Base-by-base conservation (phyloP, 1,284 basidiomycete genomes). In the Xerocomus nothofagi region DNA sequence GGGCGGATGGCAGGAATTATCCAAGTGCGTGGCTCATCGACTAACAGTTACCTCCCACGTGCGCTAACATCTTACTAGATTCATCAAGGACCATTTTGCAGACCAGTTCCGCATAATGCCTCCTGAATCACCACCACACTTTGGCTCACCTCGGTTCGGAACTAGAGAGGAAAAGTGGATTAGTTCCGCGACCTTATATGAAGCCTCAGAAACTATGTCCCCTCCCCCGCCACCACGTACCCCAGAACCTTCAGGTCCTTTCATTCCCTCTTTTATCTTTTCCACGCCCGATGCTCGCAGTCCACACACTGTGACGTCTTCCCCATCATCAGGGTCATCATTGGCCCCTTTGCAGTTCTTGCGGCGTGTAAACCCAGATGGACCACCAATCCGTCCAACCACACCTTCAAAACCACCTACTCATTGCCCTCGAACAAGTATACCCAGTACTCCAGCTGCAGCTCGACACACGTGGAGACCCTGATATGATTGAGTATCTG, bases 1-100 rank as follows among this genome's bases (percentile, higher is more conserved):
- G 26, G 93, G 93, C 39, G 93, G 93, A n/a, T 96, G 93, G 93
- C 75, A 82, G 47, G 93, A 95, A 67, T 71, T 96, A 50, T 91
- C 90, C 11, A 92, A 84, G 91, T 93, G 67, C 51, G 84, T 75
- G 33, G 33, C 23, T 15, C 17, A 40, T 33, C 43, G 37, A 29
- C 36, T 31, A 32, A 29, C 43, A 41, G 44, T 23, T 49, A 0
- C 17, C 8, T 18, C 34, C 24, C 14, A 21, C n/a, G 36, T 29
- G 18, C 9, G 7, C 46, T 47, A 41, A 67, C 42, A 30, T 50
- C 24, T 40, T 56, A 48, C 49, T 49, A 93, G 92, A 65, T 94
- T 94, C 70, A 86, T 94, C 55, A 79, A 84, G 58, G 83, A 86
- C 52, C 91, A 94, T 65, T 93, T 91, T 64, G 86, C 88, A 20